phyloP scores from a whole-genome alignment of 1,284 basidiomycete species.

The Kalmanozyma brasiliensis region DNA sequence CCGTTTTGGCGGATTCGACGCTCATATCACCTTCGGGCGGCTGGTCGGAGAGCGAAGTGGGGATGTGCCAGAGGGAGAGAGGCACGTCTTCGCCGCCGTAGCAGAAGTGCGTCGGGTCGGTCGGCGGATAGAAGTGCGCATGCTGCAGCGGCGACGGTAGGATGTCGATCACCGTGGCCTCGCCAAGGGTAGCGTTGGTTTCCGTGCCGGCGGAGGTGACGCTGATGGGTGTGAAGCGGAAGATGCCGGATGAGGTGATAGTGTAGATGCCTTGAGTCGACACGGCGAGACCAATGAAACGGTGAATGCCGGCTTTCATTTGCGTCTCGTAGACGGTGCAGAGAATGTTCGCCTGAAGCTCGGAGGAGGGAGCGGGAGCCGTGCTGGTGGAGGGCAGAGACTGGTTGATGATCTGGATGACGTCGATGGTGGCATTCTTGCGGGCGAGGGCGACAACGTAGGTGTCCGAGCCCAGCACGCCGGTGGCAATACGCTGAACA shows the following conservation, averaged over 20 bases:
- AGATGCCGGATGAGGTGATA: slow-evolving; percentile 48
- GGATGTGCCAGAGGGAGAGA: slow-evolving; percentile 54
- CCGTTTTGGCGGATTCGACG: slow-evolving; percentile 26
- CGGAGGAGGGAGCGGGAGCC: slow-evolving; percentile 11
- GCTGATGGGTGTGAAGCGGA: slow-evolving; percentile 41
- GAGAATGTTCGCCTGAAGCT: slow-evolving; percentile 32
- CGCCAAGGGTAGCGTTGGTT: slow-evolving; percentile 3
- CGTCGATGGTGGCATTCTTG: slow-evolving; percentile 54
- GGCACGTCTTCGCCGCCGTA: slow-evolving; percentile 60
- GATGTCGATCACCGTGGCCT: slow-evolving; percentile 20
- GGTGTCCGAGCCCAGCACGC: slow-evolving; percentile 20
- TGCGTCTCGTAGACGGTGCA: slow-evolving; percentile 37
- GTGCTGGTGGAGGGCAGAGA: slow-evolving; percentile 24
- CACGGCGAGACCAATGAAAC: slow-evolving; percentile 56
- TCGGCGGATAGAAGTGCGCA: slow-evolving; percentile 41
- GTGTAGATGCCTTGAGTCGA: slow-evolving; percentile 42
- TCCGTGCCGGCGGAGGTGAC: background rate
- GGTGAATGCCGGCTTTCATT: slow-evolving; percentile 58
- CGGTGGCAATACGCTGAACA: slow-evolving; percentile 44
- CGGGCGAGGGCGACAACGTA: slow-evolving; percentile 55
- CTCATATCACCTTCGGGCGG: slow-evolving; percentile 24
- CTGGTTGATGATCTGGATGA: slow-evolving; percentile 39
- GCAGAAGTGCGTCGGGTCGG: slow-evolving; percentile 52
- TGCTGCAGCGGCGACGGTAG: slow-evolving; percentile 55
- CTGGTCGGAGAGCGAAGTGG: slow-evolving; percentile 34